Percentiles rank a stretch among this genome's conserved stretches.
Conservation (phyloP, 768 basidiomycete species). For the Phanerochaete carnosa region DNA sequence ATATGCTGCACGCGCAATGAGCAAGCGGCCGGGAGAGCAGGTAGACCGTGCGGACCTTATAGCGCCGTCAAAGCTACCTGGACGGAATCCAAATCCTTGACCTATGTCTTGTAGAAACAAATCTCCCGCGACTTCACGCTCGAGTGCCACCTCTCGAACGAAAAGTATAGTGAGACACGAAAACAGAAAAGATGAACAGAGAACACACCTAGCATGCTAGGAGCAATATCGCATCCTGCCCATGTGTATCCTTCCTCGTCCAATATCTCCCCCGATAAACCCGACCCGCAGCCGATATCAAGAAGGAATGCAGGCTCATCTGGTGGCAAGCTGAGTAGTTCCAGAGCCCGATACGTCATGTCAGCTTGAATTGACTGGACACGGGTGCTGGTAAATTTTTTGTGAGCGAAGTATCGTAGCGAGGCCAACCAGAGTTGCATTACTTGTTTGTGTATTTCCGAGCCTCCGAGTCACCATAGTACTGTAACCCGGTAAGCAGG, state of each 20-base stretch:
- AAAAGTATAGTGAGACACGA: background rate
- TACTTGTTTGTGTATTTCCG: slow-evolving; percentile 97
- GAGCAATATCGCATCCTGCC: slow-evolving; percentile 92
- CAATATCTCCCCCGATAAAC: slow-evolving; percentile 92
- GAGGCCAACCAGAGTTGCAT: background rate
- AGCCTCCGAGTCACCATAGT: slow-evolving; percentile 94
- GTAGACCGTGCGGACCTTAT: slow-evolving; percentile 65
- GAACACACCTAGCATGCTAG: slow-evolving; percentile 89
- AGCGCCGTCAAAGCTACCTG: slow-evolving; percentile 96
- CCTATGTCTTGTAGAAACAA: slow-evolving; percentile 97
- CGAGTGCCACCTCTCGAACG: slow-evolving; percentile 83
- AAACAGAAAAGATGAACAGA: background rate
- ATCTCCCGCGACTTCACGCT: slow-evolving; percentile 94
- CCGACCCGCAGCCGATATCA: slow-evolving; percentile 98
- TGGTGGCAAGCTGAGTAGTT: slow-evolving; percentile 79
- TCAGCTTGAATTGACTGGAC: slow-evolving; percentile 96
- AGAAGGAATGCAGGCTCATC: slow-evolving; percentile 82
- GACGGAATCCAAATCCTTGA: slow-evolving; percentile 95
- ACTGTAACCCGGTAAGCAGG: slow-evolving; percentile 44
- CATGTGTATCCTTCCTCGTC: slow-evolving; percentile 93
- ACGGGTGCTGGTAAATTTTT: slow-evolving; percentile 60
- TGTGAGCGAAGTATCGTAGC: background rate
- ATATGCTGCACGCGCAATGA: slow-evolving; percentile 58
- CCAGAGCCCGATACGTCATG: slow-evolving; percentile 95
- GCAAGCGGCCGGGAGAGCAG: background rate